Base-by-base conservation (phyloP, 1,284 basidiomycete genomes). In the Melampsora larici-populina region DNA sequence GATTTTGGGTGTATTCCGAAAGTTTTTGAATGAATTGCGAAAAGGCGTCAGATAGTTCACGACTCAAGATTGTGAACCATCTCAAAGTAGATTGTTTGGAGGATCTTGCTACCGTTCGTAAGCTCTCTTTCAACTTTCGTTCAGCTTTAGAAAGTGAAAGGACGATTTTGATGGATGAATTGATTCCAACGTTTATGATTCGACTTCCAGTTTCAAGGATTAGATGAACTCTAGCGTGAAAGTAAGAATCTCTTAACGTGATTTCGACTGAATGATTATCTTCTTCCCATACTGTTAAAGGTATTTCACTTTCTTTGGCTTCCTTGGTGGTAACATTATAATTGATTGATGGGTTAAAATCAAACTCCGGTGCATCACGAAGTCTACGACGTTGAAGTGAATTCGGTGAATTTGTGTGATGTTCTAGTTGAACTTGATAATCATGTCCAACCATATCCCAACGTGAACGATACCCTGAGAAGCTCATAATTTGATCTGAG, bases 381-480 rank as follows among this genome's bases (percentile, higher is more conserved):
- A 65, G 46, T 17, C 36, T 48, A 26, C 68, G 66, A 2, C 40
- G n/a, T 9, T 21, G n/a, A 24, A 46, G 36, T 9, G 43, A 55
- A 63, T n/a, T 31, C 9, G 36, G 5, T 18, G 33, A 31, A 15
- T 21, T 46, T 33, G 40, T 18, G 33, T 58, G 33, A 69, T 70
- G 24, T 43, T 60, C 40, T 21, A 78, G 33, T 70, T 65, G 29
- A 1, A 78, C 68, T 31, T 78, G 26, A 33, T 70, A 67, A 21
- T 70, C 55, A 51, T 63, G 55, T 17, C 66, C 75, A 29, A 64
- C 75, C 17, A 78, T 31, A 31, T 78, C 68, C 75, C 75, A 78
- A 51, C 75, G 75, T 26, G 75, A 78, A n/a, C 67, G 67, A 64
- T 63, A 78, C 13, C 75, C 75, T 18, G 67, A 62, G 15, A 78